Conservation (phyloP, 306 rosid genomes). For the Corylus avellana region DNA sequence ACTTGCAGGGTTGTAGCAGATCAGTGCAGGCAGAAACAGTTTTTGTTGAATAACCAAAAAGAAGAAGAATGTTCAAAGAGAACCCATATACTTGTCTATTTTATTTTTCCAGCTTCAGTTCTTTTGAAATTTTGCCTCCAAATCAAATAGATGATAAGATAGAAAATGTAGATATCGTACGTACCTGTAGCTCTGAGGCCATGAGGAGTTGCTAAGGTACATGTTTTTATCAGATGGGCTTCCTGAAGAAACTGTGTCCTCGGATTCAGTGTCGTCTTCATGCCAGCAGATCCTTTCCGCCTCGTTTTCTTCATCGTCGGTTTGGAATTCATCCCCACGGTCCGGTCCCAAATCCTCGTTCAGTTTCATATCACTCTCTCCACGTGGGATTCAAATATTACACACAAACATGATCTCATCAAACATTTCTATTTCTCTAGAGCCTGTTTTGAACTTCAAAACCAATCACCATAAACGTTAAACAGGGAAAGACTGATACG, state of each 20-base stretch:
- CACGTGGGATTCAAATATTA: not conserved
- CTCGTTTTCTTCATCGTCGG: conserved; percentile 70
- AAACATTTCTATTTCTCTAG: not conserved
- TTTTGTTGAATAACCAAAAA: not conserved
- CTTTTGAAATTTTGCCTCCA: not conserved
- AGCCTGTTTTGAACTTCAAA: not conserved
- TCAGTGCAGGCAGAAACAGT: not conserved
- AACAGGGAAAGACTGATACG: not conserved
- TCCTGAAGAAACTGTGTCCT: conserved; percentile 25
- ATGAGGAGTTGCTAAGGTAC: conserved; percentile 11
- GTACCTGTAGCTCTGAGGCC: conserved; percentile 75
- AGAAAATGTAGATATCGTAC: not conserved
- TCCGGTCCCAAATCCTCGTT: conserved; percentile 57
- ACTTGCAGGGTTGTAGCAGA: not conserved
- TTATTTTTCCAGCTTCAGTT: not conserved
- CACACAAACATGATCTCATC: not conserved
- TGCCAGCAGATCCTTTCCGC: conserved; percentile 36
- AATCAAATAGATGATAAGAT: not conserved
- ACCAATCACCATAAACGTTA: not conserved
- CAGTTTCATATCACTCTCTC: conserved; percentile 36
- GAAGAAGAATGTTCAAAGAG: not conserved
- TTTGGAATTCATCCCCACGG: conserved; percentile 51
- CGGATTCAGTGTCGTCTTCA: conserved; percentile 47
- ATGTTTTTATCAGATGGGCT: conserved; percentile 24
- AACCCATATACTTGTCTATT: not conserved